Base-by-base conservation (phyloP, 495 filamentous ascomycete genomes). In the Neurospora pannonica region DNA sequence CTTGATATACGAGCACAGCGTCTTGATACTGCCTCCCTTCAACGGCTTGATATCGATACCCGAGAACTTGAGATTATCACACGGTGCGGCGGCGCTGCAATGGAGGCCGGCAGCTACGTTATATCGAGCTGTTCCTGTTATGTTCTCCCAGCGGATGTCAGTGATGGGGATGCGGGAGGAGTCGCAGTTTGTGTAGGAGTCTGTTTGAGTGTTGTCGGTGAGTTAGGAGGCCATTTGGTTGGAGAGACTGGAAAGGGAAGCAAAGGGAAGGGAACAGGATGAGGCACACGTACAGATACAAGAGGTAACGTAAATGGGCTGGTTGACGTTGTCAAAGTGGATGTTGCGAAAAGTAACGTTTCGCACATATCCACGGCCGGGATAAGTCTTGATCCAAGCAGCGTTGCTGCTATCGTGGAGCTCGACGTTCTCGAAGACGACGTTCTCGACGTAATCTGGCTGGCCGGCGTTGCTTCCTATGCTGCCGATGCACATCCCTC, bases 231-330 rank as follows among this genome's bases (percentile, higher is more conserved):
- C 13, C 39, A 40, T 38, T 38, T 38, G 38, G 38, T 15, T 17
- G 39, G 39, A 40, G 17, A 42, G 43, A 11, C 43, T 48, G 46
- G 24, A 3, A 17, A 60, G 11, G 46, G n/a, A 4, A 48, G 7
- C 21, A 10, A 62, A 15, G 11, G 21, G 21, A 10, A 24, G 24
- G 36, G 24, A 38, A 28, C 36, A 6, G 46, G 10, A 3, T 15
- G 67, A 48, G 60, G 46, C 36, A 38, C 21, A 72, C 75, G 60
- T 71, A 72, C 77, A 90, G 77, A 89, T 89, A 77, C 88, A 90
- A 19, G 84, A 81, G 15, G 86, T 87, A 34, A 90, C 84, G 76
- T 89, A 88, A 75, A 90, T 88, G 19, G 88, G 88, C 82, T 86
- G 82, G 79, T 85, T 84, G 77, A 85, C 85, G 46, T 88, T 83